Base-by-base conservation (phyloP, 768 basidiomycete genomes). In the Hebeloma cylindrosporum region DNA sequence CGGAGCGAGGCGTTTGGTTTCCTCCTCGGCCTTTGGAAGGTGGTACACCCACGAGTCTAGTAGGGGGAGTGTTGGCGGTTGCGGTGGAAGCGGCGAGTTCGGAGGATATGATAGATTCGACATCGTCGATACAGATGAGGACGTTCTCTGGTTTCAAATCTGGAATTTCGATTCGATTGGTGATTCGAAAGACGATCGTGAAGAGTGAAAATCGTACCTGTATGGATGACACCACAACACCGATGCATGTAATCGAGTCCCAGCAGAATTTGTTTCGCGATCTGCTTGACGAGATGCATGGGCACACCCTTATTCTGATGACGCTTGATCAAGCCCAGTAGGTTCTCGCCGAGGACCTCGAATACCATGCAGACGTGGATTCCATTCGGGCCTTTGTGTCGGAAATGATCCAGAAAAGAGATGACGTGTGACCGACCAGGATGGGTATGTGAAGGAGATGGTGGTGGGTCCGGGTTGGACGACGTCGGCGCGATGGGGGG, bases 321-420 rank as follows among this genome's bases (percentile, higher is more conserved):
- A 8, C 95, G 82, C 68, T 96, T 97, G 78, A 98, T 96, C 57
- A 99, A 79, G 4, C 88, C 93, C 2, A 98, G 80, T 2, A 99
- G 74, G 63, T 95, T 97, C 69, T 99, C 95, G 48, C 95, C 96
- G 7, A 99, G 79, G 18, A 98, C 96, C 66, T 99, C 96, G 60
- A 97, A 97, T 10, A 96, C 93, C 96, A 99, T 98, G 77, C 96
- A 98, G 55, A 99, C 89, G 67, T 99, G 96, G 11, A 80, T 85
- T 27, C 96, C 96, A 63, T 99, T 96, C 7, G 93, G 93, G 1
- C 96, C 96, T 50, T 88, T 88, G 69, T 98, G 96, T 20, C 85
- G 80, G 66, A 99, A 99, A 64, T 98, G 93, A 71, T 99, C 95
- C 35, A 98, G 86, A 64, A 98, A 92, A 10, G 88, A 90, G 64